Base-by-base conservation (phyloP, 306 rosid genomes). In the Quillaja saponaria region DNA sequence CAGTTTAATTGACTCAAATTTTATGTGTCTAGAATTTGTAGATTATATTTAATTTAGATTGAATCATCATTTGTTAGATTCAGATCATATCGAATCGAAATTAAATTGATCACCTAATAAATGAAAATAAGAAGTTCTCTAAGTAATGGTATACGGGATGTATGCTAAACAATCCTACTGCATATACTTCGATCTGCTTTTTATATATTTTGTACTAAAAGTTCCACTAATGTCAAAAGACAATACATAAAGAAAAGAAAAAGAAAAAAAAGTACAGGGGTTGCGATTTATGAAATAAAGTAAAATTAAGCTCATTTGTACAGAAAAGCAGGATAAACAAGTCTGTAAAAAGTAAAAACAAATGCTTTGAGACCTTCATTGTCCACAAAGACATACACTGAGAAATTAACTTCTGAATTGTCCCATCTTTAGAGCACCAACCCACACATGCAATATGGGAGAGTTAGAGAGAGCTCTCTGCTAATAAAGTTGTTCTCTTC, bases 401-500 rank as follows among this genome's bases (percentile, higher is more conserved):
- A 17, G 66, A 80, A 68, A 70, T n/a, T n/a, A n/a, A n/a, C 42
- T 21, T 67, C 28, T 20, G 47, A 64, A 52, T 11, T 73, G 75
- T 68, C 35, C 49, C 61, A 34, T 55, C 72, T 58, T 62, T 70
- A 50, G 2, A 69, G 68, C 66, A 67, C 63, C 58, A 65, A 65
- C 20, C 52, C 47, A 57, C 46, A 64, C 64, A 47, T n/a, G 33
- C 18, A 52, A 55, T 47, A 70, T 44, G 15, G 57, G 49, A 58
- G 37, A n/a, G n/a, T n/a, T n/a, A n/a, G n/a, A n/a, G n/a, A n/a
- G n/a, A n/a, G n/a, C n/a, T n/a, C 61, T 64, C 68, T 14, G 16
- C 81, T 88, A 87, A 73, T 86, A 88, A 84, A 91, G 95, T 58
- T 78, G 88, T 41, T 88, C 95, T 75, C 49, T 88, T 69, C 81